phyloP scores from a whole-genome alignment of 179 eudicot genomes.

The Spergularia azorica region DNA sequence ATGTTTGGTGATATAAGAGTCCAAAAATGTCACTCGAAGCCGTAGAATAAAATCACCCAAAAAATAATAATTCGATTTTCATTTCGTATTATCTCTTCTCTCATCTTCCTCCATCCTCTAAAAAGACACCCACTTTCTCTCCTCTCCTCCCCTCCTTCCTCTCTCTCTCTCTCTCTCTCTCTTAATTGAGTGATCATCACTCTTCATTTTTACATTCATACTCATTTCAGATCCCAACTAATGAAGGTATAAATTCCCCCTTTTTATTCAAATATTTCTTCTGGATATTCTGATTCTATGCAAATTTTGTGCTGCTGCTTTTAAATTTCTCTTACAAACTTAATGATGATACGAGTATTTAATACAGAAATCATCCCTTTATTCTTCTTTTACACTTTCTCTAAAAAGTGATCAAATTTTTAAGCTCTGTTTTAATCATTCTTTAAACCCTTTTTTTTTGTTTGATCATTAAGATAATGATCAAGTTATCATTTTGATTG shows the following conservation, averaged over 20 bases:
- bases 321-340: too few relatives aligned
- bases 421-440: background rate
- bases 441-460: background rate
- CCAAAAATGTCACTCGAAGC: slow-evolving; percentile 23
- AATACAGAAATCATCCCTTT: background rate
- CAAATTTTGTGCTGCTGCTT: background rate
- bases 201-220: background rate
- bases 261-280: background rate
- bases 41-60: slow-evolving; percentile 10
- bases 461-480: background rate
- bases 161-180: background rate
- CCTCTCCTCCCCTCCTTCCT: too few relatives aligned
- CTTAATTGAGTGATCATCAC: background rate
- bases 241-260: slow-evolving; percentile 32
- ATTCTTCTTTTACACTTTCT: background rate
- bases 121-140: background rate
- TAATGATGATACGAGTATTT: too few relatives aligned
- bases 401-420: background rate
- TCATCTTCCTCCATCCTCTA: background rate
- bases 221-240: background rate
- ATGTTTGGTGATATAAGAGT: background rate
- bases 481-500: too few relatives aligned
- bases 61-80: background rate
- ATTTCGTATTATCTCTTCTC: slow-evolving; percentile 25
- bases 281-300: slow-evolving; percentile 3